Conservation (phyloP, 1,284 basidiomycete genomes). For the Tylopilus microsporus region DNA sequence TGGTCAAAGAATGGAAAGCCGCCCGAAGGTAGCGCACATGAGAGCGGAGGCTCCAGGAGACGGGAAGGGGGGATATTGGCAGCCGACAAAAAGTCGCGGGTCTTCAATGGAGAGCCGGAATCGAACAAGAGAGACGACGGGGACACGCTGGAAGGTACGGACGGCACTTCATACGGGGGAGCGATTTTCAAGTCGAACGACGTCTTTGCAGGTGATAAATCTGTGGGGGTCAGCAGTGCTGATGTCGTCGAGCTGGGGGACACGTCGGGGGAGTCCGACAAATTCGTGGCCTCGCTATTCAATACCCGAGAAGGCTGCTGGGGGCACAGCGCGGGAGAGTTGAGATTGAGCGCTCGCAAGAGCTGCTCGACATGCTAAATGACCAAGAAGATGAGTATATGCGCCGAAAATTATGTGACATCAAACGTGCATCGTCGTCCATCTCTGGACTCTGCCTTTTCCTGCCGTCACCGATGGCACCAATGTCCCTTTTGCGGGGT, state of each 20-base stretch:
- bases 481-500: slow-evolving; percentile 48
- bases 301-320: slow-evolving; percentile 39
- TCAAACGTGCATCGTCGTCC: slow-evolving; percentile 47
- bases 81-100: slow-evolving; percentile 34
- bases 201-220: slow-evolving; percentile 57
- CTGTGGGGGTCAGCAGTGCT: slow-evolving; percentile 61
- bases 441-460: slow-evolving; percentile 55
- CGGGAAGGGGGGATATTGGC: slow-evolving; percentile 31
- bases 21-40: slow-evolving; percentile 32
- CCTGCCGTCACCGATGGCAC: slow-evolving; percentile 71
- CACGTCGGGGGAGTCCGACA: slow-evolving; percentile 55
- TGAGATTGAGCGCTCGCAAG: slow-evolving; percentile 67
- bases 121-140: slow-evolving; percentile 42
- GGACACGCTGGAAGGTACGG: slow-evolving; percentile 30
- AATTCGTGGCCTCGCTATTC: slow-evolving; percentile 40
- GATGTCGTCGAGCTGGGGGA: slow-evolving; percentile 41
- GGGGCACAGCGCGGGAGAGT: slow-evolving; percentile 56
- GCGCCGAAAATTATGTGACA: slow-evolving; percentile 16
- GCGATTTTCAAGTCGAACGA: slow-evolving; percentile 53
- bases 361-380: slow-evolving; percentile 70
- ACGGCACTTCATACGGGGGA: slow-evolving; percentile 45
- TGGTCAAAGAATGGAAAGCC: slow-evolving; percentile 49
- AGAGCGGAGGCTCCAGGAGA: slow-evolving; percentile 28
- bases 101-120: slow-evolving; percentile 36
- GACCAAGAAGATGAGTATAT: slow-evolving; percentile 29